These are phyloP conservation scores for Botryotinia globosa DNA, from an alignment of 2,329 filamentous ascomycete genomes.

Conservation along the genomic window DNA sequence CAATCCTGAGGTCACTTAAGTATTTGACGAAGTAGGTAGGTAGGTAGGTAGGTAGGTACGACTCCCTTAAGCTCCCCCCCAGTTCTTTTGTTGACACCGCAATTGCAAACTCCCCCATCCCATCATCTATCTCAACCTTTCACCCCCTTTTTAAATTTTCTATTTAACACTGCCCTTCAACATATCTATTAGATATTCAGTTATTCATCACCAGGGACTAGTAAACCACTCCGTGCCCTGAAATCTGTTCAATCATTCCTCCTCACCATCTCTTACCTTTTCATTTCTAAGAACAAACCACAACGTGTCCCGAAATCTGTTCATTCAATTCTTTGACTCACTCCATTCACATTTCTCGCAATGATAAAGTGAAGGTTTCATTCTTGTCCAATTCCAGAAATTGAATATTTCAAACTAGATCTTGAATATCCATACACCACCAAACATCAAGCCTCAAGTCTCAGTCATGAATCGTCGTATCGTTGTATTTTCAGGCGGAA, in stretches of 20 bases:
- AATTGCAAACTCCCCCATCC: background rate
- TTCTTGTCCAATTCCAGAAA: background rate
- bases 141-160: background rate
- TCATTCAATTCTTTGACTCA: background rate
- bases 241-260: conserved; percentile 6
- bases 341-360: background rate
- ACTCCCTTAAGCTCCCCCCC: background rate
- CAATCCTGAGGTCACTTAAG: background rate
- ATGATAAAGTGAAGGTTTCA: background rate
- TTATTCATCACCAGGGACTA: background rate
- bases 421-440: background rate
- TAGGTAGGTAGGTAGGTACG: background rate
- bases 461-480: conserved; percentile 41
- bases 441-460: background rate
- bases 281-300: background rate
- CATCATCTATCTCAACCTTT: background rate
- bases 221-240: conserved; percentile 9
- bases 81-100: background rate
- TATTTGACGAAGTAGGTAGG: background rate
- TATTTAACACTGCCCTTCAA: background rate
- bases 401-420: background rate
- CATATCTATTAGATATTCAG: too few species aligned
- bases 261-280: background rate
- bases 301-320: conserved; percentile 17
- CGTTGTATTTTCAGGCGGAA: conserved; percentile 87